Base-by-base conservation (phyloP, 2,329 filamentous ascomycete genomes). In the Alternaria alternata region DNA sequence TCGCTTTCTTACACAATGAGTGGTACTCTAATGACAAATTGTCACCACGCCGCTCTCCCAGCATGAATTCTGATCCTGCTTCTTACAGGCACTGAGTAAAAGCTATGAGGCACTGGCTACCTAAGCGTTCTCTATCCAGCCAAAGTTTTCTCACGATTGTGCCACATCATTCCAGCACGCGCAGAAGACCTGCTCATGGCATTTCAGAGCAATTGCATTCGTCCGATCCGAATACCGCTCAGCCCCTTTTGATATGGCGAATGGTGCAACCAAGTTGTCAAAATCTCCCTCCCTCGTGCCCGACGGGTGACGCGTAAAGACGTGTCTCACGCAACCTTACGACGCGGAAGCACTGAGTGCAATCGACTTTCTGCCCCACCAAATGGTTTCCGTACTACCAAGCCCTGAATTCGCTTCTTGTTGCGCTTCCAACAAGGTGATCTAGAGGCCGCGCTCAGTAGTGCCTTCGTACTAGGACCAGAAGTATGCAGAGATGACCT, bases 191-290 rank as follows among this genome's bases (percentile, higher is more conserved):
- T 18, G 41, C 41, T 28, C 57, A 54, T 41, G 52, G 52, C 51
- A 5, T 54, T 36, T 51, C 36, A 30, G 34, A 18, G 22, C 20
- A 36, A 54, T 59, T 39, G 18, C 48, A 57, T 47, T 30, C 14
- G 53, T 44, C 56, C 49, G 49, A 28, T 20, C 47, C 22, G 39
- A 57, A 51, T 14, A 16, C 42, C 26, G 24, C 24, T 34, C 48
- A 41, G 16, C 34, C 18, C 6, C 26, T 22, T 28, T 18, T 12
- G 43, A 18, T 52, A 39, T 59, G 28, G 49, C 54, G 57, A 54
- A 39, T 43, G 22, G 71, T 75, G 54, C 63, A 30, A 71, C 69
- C 36, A 57, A 36, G 49, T 55, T 74, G 67, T 73, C 70, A 72
- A 71, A 68, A 71, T 69, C 69, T 65, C 54, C 26, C 28, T 54